Percentiles rank a stretch among this genome's conserved stretches.
Evolutionary conservation across 1,139 yeast species (phyloP).

Genomic region (Hansenula sp.): DNA sequence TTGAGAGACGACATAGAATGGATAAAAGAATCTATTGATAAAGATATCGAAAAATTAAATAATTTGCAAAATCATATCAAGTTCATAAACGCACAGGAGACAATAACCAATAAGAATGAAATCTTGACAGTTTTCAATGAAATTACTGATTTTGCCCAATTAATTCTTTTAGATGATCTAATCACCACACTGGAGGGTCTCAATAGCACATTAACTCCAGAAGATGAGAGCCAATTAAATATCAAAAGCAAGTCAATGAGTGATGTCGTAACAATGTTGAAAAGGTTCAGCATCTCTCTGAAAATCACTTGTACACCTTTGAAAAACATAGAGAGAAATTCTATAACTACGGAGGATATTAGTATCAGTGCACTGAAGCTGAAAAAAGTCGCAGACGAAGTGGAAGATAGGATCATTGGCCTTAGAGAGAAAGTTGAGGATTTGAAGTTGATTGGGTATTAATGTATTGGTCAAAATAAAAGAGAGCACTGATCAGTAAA

Average conservation of each 20-base stretch:
- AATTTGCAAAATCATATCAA: slow-evolving; percentile 15
- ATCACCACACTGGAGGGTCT: slow-evolving; percentile 12
- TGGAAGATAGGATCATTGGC: not conserved
- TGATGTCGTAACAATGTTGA: not conserved
- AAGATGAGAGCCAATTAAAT: not conserved
- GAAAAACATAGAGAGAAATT: not conserved
- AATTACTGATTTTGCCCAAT: slow-evolving; percentile 16
- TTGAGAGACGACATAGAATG: slow-evolving; percentile 18
- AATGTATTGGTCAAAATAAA: not conserved
- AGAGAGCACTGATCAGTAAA: not conserved
- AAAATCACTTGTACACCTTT: not conserved
- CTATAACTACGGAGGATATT: not conserved
- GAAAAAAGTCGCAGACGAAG: not conserved
- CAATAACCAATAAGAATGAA: slow-evolving; percentile 18
- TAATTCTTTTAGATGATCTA: slow-evolving; percentile 17
- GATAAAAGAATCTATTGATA: slow-evolving; percentile 14
- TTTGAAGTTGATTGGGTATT: not conserved
- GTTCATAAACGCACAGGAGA: slow-evolving; percentile 21
- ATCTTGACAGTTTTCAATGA: slow-evolving; percentile 16
- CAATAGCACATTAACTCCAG: not conserved
- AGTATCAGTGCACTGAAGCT: not conserved
- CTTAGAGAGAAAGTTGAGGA: slow-evolving; percentile 1
- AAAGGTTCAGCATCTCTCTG: not conserved
- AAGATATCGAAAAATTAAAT: slow-evolving; percentile 11
- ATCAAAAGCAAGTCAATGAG: not conserved